Evolutionary conservation across 495 filamentous ascomycete genomes (phyloP), one percentile per base, ranked within the genome.

Genomic region (Pyronema domesticum): DNA sequence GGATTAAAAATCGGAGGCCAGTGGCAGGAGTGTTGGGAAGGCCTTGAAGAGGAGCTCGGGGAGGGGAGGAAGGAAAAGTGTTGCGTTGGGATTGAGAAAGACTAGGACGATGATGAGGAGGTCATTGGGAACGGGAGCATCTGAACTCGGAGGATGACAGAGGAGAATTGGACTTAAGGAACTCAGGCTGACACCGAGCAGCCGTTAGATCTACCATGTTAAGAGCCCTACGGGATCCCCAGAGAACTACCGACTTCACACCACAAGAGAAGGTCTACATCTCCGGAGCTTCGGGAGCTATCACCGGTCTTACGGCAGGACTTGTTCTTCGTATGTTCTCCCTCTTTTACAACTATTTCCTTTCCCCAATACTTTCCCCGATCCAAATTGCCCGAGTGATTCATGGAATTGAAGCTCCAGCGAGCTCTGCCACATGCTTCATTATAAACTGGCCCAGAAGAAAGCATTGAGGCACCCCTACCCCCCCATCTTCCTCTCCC

Each of bases 261-360:
- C 62, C 33, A 44, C 18, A 47, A 30, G 63, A 65, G 7, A 62
- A 46, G 33, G 18, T 51, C 14, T 57, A 58, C 35, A 54, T 62
- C 46, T 62, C 62, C 33, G 59, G 63, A 46, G 59, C 42, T 8
- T 58, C 63, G 23, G 63, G 63, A 45, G 56, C 56, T 44, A 34
- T 62, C 33, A 58, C 63, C 42, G 63, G 63, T 14, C 43, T 57
- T 36, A 55, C 52, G 10, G 42, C 62, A 54, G 63, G 63, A 1
- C 52, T 65, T 51, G 40, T 54, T 46, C 53, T 65, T 30, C 43
- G 63, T 65, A 47, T 40, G 53, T 14, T 37, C 39, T n/a, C 40
- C 40, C 18, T 17, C 37, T 19, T 14, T 11, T 11, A 30, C 23
- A 30, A 5, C 23, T 30, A 2, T 30, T 30, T 30, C 5, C 23